Conservation (phyloP, 371 early-diverging fungal genomes). For the Apophysomyces elegans region DNA sequence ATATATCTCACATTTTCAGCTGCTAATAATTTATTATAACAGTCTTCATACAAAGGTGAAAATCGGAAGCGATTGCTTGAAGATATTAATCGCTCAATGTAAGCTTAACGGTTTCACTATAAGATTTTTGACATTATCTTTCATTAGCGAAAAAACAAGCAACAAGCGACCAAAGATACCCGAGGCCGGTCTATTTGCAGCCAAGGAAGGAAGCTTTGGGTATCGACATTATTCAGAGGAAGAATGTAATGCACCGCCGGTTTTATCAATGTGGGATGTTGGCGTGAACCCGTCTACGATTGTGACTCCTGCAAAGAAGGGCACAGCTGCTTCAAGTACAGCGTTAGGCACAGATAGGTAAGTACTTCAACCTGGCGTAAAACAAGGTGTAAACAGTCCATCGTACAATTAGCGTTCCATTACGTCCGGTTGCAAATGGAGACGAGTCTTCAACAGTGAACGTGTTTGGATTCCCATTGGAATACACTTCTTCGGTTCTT, state of each 20-base stretch:
- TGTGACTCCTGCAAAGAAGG: background rate
- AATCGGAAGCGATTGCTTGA: background rate
- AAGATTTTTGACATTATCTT: slow-evolving; percentile 5
- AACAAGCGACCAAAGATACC: slow-evolving; percentile 14
- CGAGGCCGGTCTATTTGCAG: slow-evolving; percentile 22
- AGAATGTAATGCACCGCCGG: slow-evolving; percentile 29
- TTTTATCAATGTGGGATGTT: slow-evolving; percentile 33
- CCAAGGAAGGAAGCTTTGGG: slow-evolving; percentile 18
- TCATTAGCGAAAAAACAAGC: slow-evolving; percentile 12
- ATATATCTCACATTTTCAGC: background rate
- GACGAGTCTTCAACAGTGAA: slow-evolving; percentile 21
- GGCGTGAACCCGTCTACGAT: slow-evolving; percentile 26
- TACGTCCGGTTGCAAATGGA: background rate
- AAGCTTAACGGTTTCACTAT: background rate
- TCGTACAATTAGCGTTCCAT: background rate
- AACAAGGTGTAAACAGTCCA: background rate
- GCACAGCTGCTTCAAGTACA: background rate
- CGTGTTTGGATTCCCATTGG: slow-evolving; percentile 44
- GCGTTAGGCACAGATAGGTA: background rate
- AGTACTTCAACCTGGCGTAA: background rate
- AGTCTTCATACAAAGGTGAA: background rate
- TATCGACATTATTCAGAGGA: slow-evolving; percentile 21
- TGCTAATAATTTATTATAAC: background rate
- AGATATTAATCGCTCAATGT: slow-evolving; percentile 4
- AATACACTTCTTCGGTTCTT: slow-evolving; percentile 25